A percentile compares a stretch with the other conserved stretches of the same genome.
phyloP scores from a whole-genome alignment of 805 yeast species.

The Dipodascus albidus region DNA sequence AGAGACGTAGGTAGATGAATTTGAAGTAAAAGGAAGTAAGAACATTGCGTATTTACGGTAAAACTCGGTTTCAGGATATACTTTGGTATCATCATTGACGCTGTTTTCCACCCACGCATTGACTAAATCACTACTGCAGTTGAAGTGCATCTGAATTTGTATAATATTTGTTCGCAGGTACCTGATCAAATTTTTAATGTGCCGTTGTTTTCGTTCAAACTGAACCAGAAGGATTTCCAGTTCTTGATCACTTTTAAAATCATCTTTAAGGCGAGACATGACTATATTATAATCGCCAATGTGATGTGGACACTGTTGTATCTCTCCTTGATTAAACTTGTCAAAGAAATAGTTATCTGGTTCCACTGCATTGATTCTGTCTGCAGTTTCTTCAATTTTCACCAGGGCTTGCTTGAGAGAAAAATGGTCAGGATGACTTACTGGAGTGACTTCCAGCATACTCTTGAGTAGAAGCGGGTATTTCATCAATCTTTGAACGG shows the following conservation, averaged over 20 bases:
- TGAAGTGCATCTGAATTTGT: slow-evolving; percentile 12
- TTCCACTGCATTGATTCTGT: slow-evolving; percentile 14
- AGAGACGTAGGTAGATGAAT: slow-evolving; percentile 10
- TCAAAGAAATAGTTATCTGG: neutral
- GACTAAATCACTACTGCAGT: slow-evolving; percentile 11
- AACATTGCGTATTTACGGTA: slow-evolving; percentile 12
- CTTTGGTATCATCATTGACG: slow-evolving; percentile 6
- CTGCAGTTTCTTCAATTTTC: slow-evolving; percentile 12
- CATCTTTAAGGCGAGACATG: slow-evolving; percentile 4
- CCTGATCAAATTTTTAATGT: slow-evolving; percentile 8
- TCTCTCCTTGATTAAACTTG: neutral
- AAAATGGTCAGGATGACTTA: slow-evolving; percentile 38
- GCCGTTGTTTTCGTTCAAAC: slow-evolving; percentile 8
- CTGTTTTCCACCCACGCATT: slow-evolving; percentile 14
- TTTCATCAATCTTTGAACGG: slow-evolving; percentile 34
- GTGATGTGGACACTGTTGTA: neutral
- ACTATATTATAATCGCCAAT: slow-evolving; percentile 7
- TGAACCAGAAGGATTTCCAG: slow-evolving; percentile 8
- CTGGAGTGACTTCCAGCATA: slow-evolving; percentile 21
- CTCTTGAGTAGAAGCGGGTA: slow-evolving; percentile 29
- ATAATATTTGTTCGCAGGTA: slow-evolving; percentile 8
- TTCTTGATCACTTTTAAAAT: slow-evolving; percentile 8
- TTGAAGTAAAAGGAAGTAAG: slow-evolving; percentile 11
- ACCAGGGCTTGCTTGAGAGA: slow-evolving; percentile 14
- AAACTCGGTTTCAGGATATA: slow-evolving; percentile 3